Base-by-base conservation (phyloP, 352 stramenopile species). In the Globisporangium apiculatum region DNA sequence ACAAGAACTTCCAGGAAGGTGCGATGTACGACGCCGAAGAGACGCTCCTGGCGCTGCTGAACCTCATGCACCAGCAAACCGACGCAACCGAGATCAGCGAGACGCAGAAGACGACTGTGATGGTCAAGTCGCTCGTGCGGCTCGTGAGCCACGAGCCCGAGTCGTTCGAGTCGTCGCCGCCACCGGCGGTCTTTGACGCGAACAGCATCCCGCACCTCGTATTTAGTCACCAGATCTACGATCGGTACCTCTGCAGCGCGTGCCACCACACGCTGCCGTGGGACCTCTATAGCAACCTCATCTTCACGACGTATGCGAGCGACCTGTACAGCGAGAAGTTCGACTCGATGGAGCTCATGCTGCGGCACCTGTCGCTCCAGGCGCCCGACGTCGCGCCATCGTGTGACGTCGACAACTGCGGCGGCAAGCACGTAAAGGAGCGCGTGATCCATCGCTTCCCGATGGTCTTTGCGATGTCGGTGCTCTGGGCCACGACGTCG, bases 11-110 rank as follows among this genome's bases (percentile, higher is more conserved):
- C 51, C 76, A 89, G 57, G 82, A 91, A 71, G 84, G 84, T 35
- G 82, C 80, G n/a, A 94, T 94, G 84, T 91, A 91, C 63, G 84
- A 94, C 60, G 84, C 84, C 0, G 84, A 94, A 51, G 84, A 94
- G 55, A 94, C 84, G 52, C 69, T 94, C 35, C 67, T 94, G n/a
- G 81, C 83, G 46, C 48, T 94, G 54, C 60, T 94, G 7, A 90
- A 94, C 53, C 68, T 94, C 53, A 94, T 94, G 83, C 83, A 94
- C 54, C 83, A 94, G 67, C 81, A 91, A 60, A 91, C 83, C 60
- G 75, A 86, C 17, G 64, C 72, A 17, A 91, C 78, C 3, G 75
- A 91, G 51, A 79, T 90, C 54, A 68, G 76, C 14, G 81, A 91
- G 56, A 87, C 75, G 7, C 73, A 91, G 50, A 87, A 86, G 57